These are phyloP conservation scores for Ceriops tagal DNA, from an alignment of 345 rosid genomes.

Conservation along the genomic window DNA sequence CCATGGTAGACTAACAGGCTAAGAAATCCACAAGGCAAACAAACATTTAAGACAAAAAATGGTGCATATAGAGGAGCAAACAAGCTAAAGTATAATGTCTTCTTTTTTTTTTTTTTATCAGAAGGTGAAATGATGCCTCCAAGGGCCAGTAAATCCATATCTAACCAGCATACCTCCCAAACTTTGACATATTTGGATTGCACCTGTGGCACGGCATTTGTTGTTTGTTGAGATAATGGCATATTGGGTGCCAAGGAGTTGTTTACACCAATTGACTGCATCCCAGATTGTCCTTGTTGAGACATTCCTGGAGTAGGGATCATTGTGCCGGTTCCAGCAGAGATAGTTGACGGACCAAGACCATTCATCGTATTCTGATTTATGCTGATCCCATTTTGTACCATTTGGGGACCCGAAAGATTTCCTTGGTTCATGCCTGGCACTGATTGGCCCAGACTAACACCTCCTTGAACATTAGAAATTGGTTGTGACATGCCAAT, in stretches of 20 bases:
- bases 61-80: neutral
- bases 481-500: slow-evolving; percentile 75
- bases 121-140: neutral
- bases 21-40: too few species aligned
- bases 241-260: slow-evolving; percentile 62
- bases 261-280: slow-evolving; percentile 60
- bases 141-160: slow-evolving; percentile 6
- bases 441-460: slow-evolving; percentile 46
- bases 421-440: slow-evolving; percentile 81
- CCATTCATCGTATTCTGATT: slow-evolving; percentile 73
- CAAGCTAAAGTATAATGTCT: neutral
- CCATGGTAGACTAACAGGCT: too few species aligned
- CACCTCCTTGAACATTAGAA: slow-evolving; percentile 48
- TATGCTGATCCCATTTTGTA: slow-evolving; percentile 71
- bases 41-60: too few species aligned
- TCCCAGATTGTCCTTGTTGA: slow-evolving; percentile 64
- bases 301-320: slow-evolving; percentile 89
- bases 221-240: slow-evolving; percentile 67
- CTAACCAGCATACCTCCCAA: slow-evolving; percentile 74
- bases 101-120: neutral
- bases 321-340: slow-evolving; percentile 75
- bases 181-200: slow-evolving; percentile 87
- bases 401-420: slow-evolving; percentile 73
- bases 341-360: slow-evolving; percentile 58
- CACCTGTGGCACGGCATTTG: slow-evolving; percentile 61